Base-by-base conservation (phyloP, 2,329 filamentous ascomycete genomes). In the Furcasterigmium sp. region DNA sequence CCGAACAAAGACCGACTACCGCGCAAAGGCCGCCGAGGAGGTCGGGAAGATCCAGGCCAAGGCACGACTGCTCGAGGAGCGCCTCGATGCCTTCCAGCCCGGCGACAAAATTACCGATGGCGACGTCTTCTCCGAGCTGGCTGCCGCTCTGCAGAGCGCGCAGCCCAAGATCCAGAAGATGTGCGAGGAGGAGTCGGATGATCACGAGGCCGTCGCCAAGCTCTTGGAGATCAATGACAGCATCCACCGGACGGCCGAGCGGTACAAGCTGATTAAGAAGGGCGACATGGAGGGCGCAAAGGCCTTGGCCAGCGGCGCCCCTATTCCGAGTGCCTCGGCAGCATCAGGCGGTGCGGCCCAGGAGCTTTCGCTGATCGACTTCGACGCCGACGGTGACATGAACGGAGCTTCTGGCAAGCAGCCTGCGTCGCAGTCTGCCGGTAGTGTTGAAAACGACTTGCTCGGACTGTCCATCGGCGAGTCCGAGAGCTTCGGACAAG, bases 191-290 rank as follows among this genome's bases (percentile, higher is more conserved):
- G 75, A 74, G 39, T 44, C 61, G 25, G 65, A 73, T 48, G 93
- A 98, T 58, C 84, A 90, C 48, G 93, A 96, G 68, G 93, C 93
- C 5, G 93, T 98, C 6, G 87, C 90, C 35, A 95, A 95, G 65
- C 74, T 98, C 10, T 77, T 98, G 44, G 90, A 97, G 61, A 97
- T 98, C 59, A 98, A 98, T 61, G 93, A 98, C 65, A 96, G 91
- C 67, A 98, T 98, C 78, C 88, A 97, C 61, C 82, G 91, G 49
- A 98, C 93, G 2, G 88, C 97, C 44, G 89, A 97, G 67, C 76
- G 93, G 51, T 98, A 97, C 65, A 95, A 89, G 73, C 71, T 97
- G 43, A 83, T 97, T 65, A 98, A 95, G 73, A 94, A 93, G 70
- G 93, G 93, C 18, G 91, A 98, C 57, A 63, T 94, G 36, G 88